Conservation (phyloP, 805 yeast genomes). For the Diddensiella transvaalensis region DNA sequence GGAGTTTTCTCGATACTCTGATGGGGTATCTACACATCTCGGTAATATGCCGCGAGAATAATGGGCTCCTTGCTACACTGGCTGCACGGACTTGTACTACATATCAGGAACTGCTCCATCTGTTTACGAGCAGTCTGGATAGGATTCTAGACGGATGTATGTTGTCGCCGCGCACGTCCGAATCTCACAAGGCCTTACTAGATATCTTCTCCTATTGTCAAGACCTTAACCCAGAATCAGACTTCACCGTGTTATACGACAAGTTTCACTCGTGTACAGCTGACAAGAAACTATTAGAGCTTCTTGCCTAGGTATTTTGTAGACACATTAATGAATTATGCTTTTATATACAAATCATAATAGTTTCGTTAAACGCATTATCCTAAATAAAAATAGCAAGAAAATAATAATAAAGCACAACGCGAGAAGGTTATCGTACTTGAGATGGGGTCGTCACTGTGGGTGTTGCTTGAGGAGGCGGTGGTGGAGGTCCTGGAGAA, state of each 20-base stretch:
- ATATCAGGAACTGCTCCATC: neutral
- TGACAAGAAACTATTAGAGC: neutral
- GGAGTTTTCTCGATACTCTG: neutral
- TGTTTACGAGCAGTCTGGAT: neutral
- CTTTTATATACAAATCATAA: neutral
- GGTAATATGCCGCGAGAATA: neutral
- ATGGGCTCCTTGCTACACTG: neutral
- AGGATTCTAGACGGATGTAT: neutral
- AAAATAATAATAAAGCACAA: too few relatives aligned
- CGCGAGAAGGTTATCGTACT: too few relatives aligned
- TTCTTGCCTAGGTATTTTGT: too few relatives aligned
- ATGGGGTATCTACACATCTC: constrained; percentile 1
- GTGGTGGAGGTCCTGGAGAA: too few relatives aligned
- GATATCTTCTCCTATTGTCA: neutral
- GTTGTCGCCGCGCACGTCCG: neutral
- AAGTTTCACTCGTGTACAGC: too few relatives aligned
- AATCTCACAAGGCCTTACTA: neutral
- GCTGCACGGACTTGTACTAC: neutral
- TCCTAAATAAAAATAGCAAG: neutral
- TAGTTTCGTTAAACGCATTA: neutral
- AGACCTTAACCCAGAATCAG: neutral
- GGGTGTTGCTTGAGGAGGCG: too few relatives aligned
- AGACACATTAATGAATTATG: neutral
- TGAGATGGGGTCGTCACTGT: too few relatives aligned
- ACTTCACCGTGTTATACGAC: neutral